Conservation (phyloP, 2,329 filamentous ascomycete genomes). For the Alternaria burnsii region DNA sequence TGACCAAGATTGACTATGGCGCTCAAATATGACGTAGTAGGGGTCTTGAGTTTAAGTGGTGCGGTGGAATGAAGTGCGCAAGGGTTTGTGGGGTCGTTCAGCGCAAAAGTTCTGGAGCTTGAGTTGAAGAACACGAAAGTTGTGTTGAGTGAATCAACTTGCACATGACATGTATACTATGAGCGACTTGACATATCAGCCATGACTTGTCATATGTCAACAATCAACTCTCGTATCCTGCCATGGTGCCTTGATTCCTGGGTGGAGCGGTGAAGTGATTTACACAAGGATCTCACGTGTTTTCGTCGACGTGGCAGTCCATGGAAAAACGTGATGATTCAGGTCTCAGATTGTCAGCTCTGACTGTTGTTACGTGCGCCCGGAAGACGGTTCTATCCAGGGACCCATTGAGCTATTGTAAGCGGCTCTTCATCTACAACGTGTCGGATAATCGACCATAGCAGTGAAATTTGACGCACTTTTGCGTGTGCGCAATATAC, state of each 20-base stretch:
- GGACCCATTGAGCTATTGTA: not conserved
- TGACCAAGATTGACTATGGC: not conserved
- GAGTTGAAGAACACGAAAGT: slow-evolving; percentile 7
- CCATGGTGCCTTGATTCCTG: slow-evolving; percentile 17
- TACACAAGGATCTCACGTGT: slow-evolving; percentile 24
- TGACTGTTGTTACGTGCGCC: not conserved
- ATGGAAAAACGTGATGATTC: slow-evolving; percentile 1
- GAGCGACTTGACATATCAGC: not conserved
- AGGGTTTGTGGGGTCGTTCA: slow-evolving; percentile 4
- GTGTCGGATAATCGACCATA: not conserved
- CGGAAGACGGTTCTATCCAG: not conserved
- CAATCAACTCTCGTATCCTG: slow-evolving; percentile 4
- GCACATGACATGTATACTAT: slow-evolving; percentile 8
- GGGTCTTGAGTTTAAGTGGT: slow-evolving; percentile 8
- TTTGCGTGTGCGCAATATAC: not conserved
- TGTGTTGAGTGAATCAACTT: slow-evolving; percentile 6
- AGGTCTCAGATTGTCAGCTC: not conserved
- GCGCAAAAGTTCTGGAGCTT: slow-evolving; percentile 7
- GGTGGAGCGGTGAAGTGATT: slow-evolving; percentile 26
- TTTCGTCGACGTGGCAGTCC: slow-evolving; percentile 13
- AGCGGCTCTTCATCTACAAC: not conserved
- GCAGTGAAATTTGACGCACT: not conserved
- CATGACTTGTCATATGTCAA: slow-evolving; percentile 3
- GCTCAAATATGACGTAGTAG: slow-evolving; percentile 19
- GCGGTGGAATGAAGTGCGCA: slow-evolving; percentile 11